phyloP scores from a whole-genome alignment of 2,329 filamentous ascomycete genomes.

The Emydomyces testavorans region DNA sequence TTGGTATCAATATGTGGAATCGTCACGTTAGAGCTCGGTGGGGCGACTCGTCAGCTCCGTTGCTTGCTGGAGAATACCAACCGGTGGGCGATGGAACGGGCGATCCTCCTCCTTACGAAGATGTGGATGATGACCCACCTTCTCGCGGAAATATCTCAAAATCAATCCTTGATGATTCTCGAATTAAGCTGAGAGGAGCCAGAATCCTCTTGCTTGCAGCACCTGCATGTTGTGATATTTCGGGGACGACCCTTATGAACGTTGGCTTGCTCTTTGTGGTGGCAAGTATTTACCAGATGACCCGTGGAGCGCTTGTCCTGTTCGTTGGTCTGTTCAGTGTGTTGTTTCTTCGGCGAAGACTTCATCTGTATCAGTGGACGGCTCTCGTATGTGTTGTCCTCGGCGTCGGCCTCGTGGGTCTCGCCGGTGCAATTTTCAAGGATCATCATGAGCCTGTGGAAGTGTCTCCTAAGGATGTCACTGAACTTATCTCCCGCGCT shows the following conservation, averaged over 20 bases:
- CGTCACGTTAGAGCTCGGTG: conserved; percentile 38
- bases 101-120: conserved; percentile 23
- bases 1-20: conserved; percentile 54
- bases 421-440: conserved; percentile 72
- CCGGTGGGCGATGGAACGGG: conserved; percentile 46
- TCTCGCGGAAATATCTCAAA: conserved; percentile 40
- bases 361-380: conserved; percentile 85
- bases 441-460: conserved; percentile 41
- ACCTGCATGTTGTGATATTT: conserved; percentile 86
- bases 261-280: conserved; percentile 86
- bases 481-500: conserved; percentile 28
- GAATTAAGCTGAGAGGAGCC: conserved; percentile 54
- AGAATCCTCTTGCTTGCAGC: conserved; percentile 65
- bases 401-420: conserved; percentile 79
- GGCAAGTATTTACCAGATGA: conserved; percentile 98
- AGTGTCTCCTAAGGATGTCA: conserved; percentile 18
- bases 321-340: conserved; percentile 96
- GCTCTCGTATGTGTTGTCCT: conserved; percentile 75
- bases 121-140: conserved; percentile 36
- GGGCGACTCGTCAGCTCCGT: conserved; percentile 29
- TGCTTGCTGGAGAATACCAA: conserved; percentile 50
- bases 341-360: conserved; percentile 66
- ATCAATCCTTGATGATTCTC: conserved; percentile 44
- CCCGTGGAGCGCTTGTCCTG: conserved; percentile 79
- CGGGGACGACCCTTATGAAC: conserved; percentile 95